phyloP scores from a whole-genome alignment of 192 early-diverging fungal genomes.

The Phlyctochytrium arcticum region DNA sequence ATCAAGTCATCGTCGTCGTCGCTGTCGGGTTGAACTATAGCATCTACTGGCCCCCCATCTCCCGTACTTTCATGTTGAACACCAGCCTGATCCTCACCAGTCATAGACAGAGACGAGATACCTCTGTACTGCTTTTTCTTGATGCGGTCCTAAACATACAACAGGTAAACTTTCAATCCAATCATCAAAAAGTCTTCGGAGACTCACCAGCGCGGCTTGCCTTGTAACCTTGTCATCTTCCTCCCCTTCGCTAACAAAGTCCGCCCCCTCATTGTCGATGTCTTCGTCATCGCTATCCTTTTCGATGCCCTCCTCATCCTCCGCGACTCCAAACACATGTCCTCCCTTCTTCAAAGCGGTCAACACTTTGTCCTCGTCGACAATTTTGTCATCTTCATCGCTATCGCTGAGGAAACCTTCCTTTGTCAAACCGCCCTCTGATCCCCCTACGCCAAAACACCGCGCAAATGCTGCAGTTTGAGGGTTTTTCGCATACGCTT shows the following conservation, averaged over 20 bases:
- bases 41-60: no score
- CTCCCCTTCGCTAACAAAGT: background rate
- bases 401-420: conserved; percentile 19
- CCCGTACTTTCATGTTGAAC: no score
- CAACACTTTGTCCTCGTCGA: background rate
- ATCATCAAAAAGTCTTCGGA: background rate
- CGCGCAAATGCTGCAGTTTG: conserved; percentile 37
- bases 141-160: background rate
- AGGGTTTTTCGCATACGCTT: conserved; percentile 20
- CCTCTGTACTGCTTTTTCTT: background rate
- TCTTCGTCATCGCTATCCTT: background rate
- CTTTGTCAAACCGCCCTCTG: conserved; percentile 7
- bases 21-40: no score
- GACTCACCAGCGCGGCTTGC: background rate
- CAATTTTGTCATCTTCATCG: conserved; percentile 10
- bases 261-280: background rate
- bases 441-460: conserved; percentile 19
- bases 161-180: background rate
- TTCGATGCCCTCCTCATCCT: background rate
- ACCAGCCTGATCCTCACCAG: no score
- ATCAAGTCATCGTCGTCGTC: no score
- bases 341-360: background rate
- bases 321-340: background rate
- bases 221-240: background rate
- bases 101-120: background rate